These are phyloP conservation scores for Tolypocladium tropicale DNA, from an alignment of 2,329 filamentous ascomycete genomes.

Conservation along the genomic window DNA sequence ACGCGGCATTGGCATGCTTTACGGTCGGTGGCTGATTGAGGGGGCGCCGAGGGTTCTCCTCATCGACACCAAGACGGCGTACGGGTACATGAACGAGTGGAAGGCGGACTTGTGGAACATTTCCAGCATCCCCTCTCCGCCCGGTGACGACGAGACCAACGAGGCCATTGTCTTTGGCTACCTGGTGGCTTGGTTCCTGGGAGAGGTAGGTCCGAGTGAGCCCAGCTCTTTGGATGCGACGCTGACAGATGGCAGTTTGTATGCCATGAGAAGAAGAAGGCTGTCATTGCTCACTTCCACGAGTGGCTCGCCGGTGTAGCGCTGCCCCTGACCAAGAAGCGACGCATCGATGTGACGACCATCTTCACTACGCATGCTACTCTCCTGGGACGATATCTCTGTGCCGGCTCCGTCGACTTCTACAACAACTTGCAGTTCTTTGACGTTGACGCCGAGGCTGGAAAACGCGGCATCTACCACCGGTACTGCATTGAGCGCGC, in stretches of 20 bases:
- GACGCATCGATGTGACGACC: conserved; percentile 90
- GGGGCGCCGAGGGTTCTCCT: conserved; percentile 88
- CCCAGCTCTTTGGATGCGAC: not conserved
- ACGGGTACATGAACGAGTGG: conserved; percentile 89
- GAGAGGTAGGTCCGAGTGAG: conserved; percentile 57
- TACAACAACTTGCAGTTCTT: conserved; percentile 98
- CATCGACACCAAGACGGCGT: conserved; percentile 90
- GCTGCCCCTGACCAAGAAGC: conserved; percentile 82
- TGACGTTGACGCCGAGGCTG: conserved; percentile 91
- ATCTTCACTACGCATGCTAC: conserved; percentile 99
- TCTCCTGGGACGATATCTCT: conserved; percentile 88
- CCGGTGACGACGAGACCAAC: conserved; percentile 88
- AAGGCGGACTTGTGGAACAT: conserved; percentile 91
- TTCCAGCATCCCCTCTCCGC: conserved; percentile 86
- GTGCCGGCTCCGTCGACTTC: conserved; percentile 94
- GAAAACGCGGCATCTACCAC: conserved; percentile 97
- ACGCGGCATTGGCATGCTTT: conserved; percentile 79
- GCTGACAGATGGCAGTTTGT: conserved; percentile 56
- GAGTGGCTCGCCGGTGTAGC: conserved; percentile 96
- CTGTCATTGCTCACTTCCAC: conserved; percentile 96
- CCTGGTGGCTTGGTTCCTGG: conserved; percentile 93
- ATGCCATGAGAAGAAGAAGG: conserved; percentile 80
- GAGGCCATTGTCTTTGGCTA: conserved; percentile 98
- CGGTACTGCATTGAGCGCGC: conserved; percentile 96
- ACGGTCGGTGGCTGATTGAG: conserved; percentile 96